These are phyloP conservation scores for Metschnikowia sp. DNA, from an alignment of 805 yeast genomes.

Conservation along the genomic window DNA sequence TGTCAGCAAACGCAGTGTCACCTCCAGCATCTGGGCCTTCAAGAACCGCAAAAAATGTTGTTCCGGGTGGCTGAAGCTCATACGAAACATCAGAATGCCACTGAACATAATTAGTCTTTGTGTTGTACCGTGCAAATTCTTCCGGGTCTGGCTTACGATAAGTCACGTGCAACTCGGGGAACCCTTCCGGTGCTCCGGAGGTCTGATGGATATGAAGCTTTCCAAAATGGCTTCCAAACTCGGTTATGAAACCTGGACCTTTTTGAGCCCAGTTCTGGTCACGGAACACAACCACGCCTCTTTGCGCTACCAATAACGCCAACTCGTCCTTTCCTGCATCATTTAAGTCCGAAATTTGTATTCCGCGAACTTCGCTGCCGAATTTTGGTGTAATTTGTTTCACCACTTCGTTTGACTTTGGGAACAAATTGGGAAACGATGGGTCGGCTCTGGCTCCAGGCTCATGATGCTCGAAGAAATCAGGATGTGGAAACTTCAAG, in stretches of 20 bases:
- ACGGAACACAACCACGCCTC: conserved; percentile 34
- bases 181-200: conserved; percentile 32
- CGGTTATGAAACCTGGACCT: conserved; percentile 27
- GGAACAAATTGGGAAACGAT: conserved; percentile 19
- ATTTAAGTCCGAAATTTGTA: conserved; percentile 27
- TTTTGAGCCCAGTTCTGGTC: conserved; percentile 27
- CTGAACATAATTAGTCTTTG: conserved; percentile 26
- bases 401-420: conserved; percentile 10
- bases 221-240: conserved; percentile 32
- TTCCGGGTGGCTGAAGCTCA: conserved; percentile 35
- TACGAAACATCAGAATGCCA: conserved; percentile 39
- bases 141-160: conserved; percentile 28
- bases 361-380: conserved; percentile 27
- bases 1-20: conserved; percentile 36
- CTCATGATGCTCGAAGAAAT: conserved; percentile 26
- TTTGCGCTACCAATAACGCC: conserved; percentile 29
- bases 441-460: conserved; percentile 26
- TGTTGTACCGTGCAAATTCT: conserved; percentile 26
- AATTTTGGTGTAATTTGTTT: conserved; percentile 30
- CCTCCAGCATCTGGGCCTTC: conserved; percentile 41
- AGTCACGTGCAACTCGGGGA: conserved; percentile 33
- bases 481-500: conserved; percentile 29
- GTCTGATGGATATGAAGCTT: conserved; percentile 46
- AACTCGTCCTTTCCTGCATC: conserved; percentile 30
- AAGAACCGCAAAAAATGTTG: conserved; percentile 31